A percentile compares a stretch with the other conserved stretches of the same genome.
phyloP scores from a whole-genome alignment of 805 yeast genomes.

The Barnettozyma salicaria region DNA sequence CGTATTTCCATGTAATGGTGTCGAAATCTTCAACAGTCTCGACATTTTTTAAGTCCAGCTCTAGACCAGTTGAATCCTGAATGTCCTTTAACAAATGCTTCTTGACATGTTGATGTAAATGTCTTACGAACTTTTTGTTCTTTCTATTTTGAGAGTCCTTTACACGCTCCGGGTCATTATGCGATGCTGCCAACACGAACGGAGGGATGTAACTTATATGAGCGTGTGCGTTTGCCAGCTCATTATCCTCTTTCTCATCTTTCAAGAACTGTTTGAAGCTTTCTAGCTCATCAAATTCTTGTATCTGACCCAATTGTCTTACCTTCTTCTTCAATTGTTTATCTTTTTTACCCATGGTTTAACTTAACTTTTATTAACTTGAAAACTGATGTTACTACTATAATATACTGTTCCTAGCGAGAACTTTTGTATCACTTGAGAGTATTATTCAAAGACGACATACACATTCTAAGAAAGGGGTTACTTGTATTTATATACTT shows the following conservation, averaged over 20 bases:
- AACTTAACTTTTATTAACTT: neutral
- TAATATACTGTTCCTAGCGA: no score
- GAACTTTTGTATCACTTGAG: no score
- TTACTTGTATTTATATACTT: neutral
- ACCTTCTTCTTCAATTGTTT: conserved; percentile 21
- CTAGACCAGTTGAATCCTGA: conserved; percentile 51
- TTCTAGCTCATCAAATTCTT: conserved; percentile 53
- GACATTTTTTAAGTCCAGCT: conserved; percentile 44
- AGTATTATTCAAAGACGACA: no score
- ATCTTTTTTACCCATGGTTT: conserved; percentile 15
- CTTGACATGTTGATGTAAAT: conserved; percentile 67
- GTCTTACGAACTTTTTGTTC: conserved; percentile 64
- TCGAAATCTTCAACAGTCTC: conserved; percentile 42
- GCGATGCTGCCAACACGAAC: conserved; percentile 59
- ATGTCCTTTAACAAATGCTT: conserved; percentile 67
- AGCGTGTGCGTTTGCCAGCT: conserved; percentile 62
- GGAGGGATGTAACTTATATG: conserved; percentile 68
- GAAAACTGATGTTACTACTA: neutral
- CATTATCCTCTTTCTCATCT: conserved; percentile 74
- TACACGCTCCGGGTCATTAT: conserved; percentile 63
- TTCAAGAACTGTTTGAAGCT: conserved; percentile 59
- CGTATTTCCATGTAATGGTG: conserved; percentile 55
- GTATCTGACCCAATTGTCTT: conserved; percentile 18
- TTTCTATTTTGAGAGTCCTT: conserved; percentile 68
- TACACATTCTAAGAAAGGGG: no score